These are phyloP conservation scores for Coleophoma eucalyptorum DNA, from an alignment of 2,329 filamentous ascomycete species.

Conservation along the genomic window DNA sequence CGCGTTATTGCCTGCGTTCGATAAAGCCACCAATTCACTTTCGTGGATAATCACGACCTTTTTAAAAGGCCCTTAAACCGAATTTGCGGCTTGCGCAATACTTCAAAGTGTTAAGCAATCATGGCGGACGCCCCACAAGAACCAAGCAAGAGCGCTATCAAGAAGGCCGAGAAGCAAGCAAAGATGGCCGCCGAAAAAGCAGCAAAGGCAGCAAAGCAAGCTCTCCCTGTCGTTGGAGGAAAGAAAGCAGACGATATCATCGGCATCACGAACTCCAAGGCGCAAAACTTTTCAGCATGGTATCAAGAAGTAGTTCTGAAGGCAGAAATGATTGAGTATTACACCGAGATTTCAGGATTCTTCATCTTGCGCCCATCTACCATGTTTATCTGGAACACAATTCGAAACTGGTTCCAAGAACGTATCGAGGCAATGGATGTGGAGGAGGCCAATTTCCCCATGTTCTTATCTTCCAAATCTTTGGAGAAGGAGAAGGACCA, in stretches of 20 bases:
- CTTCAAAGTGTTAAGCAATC: background rate
- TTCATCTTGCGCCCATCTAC: slow-evolving; percentile 79
- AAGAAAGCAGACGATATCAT: slow-evolving; percentile 69
- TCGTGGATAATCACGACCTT: too few species aligned
- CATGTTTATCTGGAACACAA: slow-evolving; percentile 65
- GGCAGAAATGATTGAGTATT: slow-evolving; percentile 97
- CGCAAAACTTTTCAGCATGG: slow-evolving; percentile 87
- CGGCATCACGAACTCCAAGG: slow-evolving; percentile 82
- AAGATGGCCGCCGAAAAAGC: slow-evolving; percentile 59
- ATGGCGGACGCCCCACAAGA: slow-evolving; percentile 21
- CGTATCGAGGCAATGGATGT: slow-evolving; percentile 89
- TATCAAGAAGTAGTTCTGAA: slow-evolving; percentile 98
- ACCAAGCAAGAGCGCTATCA: slow-evolving; percentile 59
- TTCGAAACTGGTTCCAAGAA: slow-evolving; percentile 63
- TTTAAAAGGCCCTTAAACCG: too few species aligned
- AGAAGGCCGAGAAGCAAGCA: slow-evolving; percentile 63
- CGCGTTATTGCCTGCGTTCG: too few species aligned
- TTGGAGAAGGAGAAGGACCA: slow-evolving; percentile 81
- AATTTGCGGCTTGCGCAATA: too few species aligned
- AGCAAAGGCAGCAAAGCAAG: slow-evolving; percentile 57
- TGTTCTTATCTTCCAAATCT: slow-evolving; percentile 91
- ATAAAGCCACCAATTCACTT: too few species aligned
- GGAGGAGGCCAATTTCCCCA: slow-evolving; percentile 93
- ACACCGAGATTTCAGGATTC: slow-evolving; percentile 87
- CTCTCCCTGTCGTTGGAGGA: slow-evolving; percentile 48